Evolutionary conservation across 768 basidiomycete genomes (phyloP).

Genomic region (Mycena vitilis): DNA sequence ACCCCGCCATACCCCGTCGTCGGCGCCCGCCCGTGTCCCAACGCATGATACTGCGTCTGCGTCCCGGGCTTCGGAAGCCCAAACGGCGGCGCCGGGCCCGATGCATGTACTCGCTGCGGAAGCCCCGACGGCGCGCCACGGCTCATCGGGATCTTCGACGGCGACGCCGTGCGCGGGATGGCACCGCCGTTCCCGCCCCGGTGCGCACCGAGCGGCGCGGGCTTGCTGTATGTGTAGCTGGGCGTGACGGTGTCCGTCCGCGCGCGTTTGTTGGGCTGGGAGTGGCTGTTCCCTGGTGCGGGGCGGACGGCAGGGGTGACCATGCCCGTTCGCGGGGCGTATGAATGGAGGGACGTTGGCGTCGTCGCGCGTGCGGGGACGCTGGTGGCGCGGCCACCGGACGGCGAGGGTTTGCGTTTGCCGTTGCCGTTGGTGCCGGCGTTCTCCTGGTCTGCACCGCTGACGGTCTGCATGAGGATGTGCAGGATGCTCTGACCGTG

Average conservation of each 20-base stretch:
- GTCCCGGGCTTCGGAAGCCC: constrained; percentile 58
- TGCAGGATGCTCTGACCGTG: constrained; percentile 86
- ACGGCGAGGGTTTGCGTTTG: constrained; percentile 64
- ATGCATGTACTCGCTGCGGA: constrained; percentile 40
- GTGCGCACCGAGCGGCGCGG: constrained; percentile 57
- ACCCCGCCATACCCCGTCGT: constrained; percentile 44
- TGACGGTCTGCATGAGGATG: constrained; percentile 77
- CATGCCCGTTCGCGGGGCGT: constrained; percentile 55
- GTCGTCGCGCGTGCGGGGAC: constrained; percentile 72
- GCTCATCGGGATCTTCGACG: constrained; percentile 59
- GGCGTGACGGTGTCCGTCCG: constrained; percentile 58
- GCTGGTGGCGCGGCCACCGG: constrained; percentile 55
- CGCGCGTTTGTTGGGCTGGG: constrained; percentile 69
- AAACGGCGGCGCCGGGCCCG: constrained; percentile 52
- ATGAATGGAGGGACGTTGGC: constrained; percentile 52
- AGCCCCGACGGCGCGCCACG: constrained; percentile 49
- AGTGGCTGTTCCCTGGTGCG: constrained; percentile 59
- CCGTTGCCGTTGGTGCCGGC: constrained; percentile 16
- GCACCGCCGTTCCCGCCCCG: constrained; percentile 50
- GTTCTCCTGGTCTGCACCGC: constrained; percentile 85
- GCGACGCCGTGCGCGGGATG: constrained; percentile 53
- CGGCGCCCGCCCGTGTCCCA: constrained; percentile 67
- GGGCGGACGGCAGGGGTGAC: constrained; percentile 76
- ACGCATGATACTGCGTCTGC: constrained; percentile 57
- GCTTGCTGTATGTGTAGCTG: constrained; percentile 43